These are phyloP conservation scores for Gamsiella multidivaricata DNA, from an alignment of 192 early-diverging fungal genomes.

Conservation along the genomic window DNA sequence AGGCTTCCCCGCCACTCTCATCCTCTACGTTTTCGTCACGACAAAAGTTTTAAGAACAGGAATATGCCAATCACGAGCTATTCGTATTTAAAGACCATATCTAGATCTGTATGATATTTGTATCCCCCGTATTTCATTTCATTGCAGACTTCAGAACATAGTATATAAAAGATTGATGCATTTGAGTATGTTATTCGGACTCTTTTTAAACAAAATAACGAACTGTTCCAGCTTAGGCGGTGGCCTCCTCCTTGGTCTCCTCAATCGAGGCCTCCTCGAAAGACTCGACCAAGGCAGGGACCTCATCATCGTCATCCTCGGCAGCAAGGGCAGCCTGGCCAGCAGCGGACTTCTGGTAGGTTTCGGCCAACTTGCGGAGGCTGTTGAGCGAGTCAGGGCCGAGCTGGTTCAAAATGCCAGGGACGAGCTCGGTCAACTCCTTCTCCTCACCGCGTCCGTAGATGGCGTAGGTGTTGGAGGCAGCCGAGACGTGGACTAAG, in stretches of 20 bases:
- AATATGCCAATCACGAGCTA: too few relatives aligned
- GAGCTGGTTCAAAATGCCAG: slow-evolving; percentile 85
- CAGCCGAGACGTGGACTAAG: slow-evolving; percentile 81
- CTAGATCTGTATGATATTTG: too few relatives aligned
- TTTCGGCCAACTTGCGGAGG: slow-evolving; percentile 89
- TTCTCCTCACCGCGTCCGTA: slow-evolving; percentile 84
- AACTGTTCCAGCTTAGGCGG: slow-evolving; percentile 36
- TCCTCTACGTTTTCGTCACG: neutral
- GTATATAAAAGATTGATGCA: too few relatives aligned
- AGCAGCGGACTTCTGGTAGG: slow-evolving; percentile 73
- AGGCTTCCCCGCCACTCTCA: too few relatives aligned
- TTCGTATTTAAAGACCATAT: too few relatives aligned
- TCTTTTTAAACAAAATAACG: neutral
- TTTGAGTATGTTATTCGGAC: too few relatives aligned
- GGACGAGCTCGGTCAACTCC: slow-evolving; percentile 86
- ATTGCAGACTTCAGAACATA: too few relatives aligned
- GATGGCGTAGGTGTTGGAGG: slow-evolving; percentile 96
- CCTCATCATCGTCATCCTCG: slow-evolving; percentile 90
- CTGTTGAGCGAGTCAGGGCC: slow-evolving; percentile 89
- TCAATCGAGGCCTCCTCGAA: slow-evolving; percentile 51
- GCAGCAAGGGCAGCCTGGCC: slow-evolving; percentile 64
- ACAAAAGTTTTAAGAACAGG: neutral
- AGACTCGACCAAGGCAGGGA: slow-evolving; percentile 90
- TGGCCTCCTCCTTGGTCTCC: slow-evolving; percentile 43
- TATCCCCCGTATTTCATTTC: too few relatives aligned